Conservation (phyloP, 331 rosid genomes). For the Dryas integrifolia region DNA sequence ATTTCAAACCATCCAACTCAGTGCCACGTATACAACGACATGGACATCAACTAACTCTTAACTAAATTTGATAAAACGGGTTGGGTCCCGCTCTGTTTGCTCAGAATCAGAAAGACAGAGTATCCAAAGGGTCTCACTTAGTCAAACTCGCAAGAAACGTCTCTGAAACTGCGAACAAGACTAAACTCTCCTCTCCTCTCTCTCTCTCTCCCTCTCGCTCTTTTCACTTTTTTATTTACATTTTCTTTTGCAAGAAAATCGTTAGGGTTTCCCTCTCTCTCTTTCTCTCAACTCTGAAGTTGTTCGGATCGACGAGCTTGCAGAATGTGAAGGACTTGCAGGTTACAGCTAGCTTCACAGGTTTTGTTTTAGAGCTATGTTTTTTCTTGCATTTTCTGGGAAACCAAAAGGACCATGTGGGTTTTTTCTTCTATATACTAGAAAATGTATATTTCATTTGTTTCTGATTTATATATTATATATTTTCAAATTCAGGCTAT, state of each 20-base stretch:
- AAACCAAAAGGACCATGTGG: not conserved
- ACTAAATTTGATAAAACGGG: conserved; percentile 33
- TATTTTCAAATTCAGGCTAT: conserved; percentile 21
- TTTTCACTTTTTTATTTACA: not conserved
- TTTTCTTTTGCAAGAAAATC: not conserved
- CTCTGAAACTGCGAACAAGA: conserved; percentile 25
- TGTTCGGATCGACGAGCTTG: conserved; percentile 27
- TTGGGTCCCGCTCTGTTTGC: conserved; percentile 42
- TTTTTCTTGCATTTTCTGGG: not conserved
- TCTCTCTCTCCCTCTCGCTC: not conserved
- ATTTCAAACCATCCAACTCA: conserved; percentile 7
- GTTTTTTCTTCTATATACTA: not conserved
- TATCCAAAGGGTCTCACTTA: conserved; percentile 19
- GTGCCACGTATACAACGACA: conserved; percentile 34
- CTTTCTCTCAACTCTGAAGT: not conserved
- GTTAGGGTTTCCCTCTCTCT: not conserved
- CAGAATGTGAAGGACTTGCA: conserved; percentile 29
- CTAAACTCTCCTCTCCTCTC: not conserved
- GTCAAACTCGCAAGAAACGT: conserved; percentile 37
- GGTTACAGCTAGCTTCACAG: not conserved
- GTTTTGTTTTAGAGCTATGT: not conserved
- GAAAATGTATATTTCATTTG: too few species aligned
- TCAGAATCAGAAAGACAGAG: conserved; percentile 15
- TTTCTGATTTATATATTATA: not conserved
- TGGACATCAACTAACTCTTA: conserved; percentile 47